A percentile compares a stretch with the other conserved stretches of the same genome.
phyloP scores from a whole-genome alignment of 2,329 filamentous ascomycete species.

The Penicillium sp. region DNA sequence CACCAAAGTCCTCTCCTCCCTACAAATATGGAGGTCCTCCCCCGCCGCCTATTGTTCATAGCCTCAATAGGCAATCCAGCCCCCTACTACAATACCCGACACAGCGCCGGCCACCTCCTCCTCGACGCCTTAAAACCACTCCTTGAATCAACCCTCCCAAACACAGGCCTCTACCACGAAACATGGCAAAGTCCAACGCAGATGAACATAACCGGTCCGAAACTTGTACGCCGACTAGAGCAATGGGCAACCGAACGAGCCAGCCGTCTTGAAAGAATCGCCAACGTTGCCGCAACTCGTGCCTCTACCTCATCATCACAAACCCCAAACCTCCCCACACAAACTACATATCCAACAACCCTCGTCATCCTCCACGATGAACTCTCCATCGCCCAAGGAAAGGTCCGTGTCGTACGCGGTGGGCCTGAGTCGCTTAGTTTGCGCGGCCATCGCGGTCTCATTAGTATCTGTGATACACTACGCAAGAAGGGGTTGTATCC shows the following conservation, averaged over 20 bases:
- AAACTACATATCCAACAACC: conserved; percentile 23
- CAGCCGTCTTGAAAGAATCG: conserved; percentile 4
- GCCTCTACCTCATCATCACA: not conserved
- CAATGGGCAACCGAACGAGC: conserved; percentile 29
- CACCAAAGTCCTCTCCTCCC: not conserved
- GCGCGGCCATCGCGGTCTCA: conserved; percentile 72
- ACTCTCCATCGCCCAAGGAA: conserved; percentile 69
- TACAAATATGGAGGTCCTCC: conserved; percentile 12
- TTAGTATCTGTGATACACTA: conserved; percentile 60
- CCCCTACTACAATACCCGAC: conserved; percentile 70
- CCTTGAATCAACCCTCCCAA: conserved; percentile 44
- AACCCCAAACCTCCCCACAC: not conserved
- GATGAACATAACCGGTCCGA: conserved; percentile 83
- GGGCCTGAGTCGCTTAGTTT: conserved; percentile 53
- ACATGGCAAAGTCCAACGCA: conserved; percentile 67
- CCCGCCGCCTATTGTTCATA: conserved; percentile 60
- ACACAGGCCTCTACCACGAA: conserved; percentile 40
- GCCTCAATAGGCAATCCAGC: conserved; percentile 84
- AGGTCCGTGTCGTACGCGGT: conserved; percentile 63
- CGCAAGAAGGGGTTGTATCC: conserved; percentile 39
- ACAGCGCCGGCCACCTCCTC: conserved; percentile 81
- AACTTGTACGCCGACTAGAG: conserved; percentile 64
- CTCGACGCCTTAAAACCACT: conserved; percentile 59
- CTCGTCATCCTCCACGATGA: conserved; percentile 88
- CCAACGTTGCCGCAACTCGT: not conserved